Evolutionary conservation across 164 flowering plant genomes (phyloP).

Genomic region (Chloranthus sessilifolius): DNA sequence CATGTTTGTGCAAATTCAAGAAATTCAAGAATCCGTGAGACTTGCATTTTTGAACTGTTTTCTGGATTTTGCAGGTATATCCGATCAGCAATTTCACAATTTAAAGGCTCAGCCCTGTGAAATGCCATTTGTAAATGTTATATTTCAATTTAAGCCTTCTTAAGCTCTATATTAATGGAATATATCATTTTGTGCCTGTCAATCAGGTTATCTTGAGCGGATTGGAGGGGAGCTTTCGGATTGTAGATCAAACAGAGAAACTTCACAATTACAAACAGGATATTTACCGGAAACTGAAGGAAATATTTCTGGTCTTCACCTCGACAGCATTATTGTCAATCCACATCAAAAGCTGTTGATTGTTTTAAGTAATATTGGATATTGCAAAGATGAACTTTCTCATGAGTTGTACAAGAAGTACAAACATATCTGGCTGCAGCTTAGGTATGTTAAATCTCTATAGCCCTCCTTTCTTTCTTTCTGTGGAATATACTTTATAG

Average conservation of each 20-base stretch:
- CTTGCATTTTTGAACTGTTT: slow-evolving; percentile 86
- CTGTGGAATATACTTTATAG: too few relatives aligned
- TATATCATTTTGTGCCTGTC: slow-evolving; percentile 13
- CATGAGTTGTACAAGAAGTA: slow-evolving; percentile 74
- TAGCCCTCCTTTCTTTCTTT: too few relatives aligned
- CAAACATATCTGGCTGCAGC: slow-evolving; percentile 70
- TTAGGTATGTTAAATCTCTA: slow-evolving; percentile 57
- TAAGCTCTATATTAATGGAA: slow-evolving; percentile 1
- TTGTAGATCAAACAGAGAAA: slow-evolving; percentile 45
- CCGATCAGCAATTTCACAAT: background rate
- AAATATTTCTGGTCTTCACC: slow-evolving; percentile 37
- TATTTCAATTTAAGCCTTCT: background rate
- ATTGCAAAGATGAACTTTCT: slow-evolving; percentile 92
- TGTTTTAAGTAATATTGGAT: slow-evolving; percentile 91
- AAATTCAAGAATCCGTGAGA: slow-evolving; percentile 83
- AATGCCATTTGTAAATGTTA: background rate
- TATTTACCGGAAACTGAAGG: slow-evolving; percentile 38
- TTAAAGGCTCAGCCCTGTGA: slow-evolving; percentile 2
- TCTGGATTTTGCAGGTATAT: slow-evolving; percentile 88
- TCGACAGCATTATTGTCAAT: slow-evolving; percentile 52
- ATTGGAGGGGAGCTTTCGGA: slow-evolving; percentile 62
- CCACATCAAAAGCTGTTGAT: slow-evolving; percentile 73
- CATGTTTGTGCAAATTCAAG: slow-evolving; percentile 65
- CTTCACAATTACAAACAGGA: slow-evolving; percentile 51
- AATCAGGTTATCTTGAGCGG: slow-evolving; percentile 74